Conservation (phyloP, 2,329 filamentous ascomycete species). For the Bipolaris bicolor region DNA sequence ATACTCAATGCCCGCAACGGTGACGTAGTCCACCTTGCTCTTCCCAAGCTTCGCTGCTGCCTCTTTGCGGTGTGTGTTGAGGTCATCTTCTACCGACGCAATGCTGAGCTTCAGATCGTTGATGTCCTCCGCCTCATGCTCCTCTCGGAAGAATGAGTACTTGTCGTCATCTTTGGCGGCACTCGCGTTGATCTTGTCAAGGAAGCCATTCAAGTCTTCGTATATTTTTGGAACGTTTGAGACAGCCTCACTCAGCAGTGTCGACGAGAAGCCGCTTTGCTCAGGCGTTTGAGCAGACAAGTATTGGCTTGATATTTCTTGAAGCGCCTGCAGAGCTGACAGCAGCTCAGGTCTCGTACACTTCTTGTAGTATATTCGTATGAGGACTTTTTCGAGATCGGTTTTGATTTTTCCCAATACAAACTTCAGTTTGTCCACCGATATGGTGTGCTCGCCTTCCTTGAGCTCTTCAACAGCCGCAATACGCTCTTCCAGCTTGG, state of each 20-base stretch:
- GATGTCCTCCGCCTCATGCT: slow-evolving; percentile 87
- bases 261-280: slow-evolving; percentile 75
- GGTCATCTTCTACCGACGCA: slow-evolving; percentile 86
- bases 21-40: slow-evolving; percentile 76
- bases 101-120: slow-evolving; percentile 91
- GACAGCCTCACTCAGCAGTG: slow-evolving; percentile 73
- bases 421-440: slow-evolving; percentile 74
- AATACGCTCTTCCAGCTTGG: slow-evolving; percentile 76
- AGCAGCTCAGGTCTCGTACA: slow-evolving; percentile 89
- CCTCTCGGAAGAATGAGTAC: slow-evolving; percentile 88
- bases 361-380: slow-evolving; percentile 97
- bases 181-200: slow-evolving; percentile 83
- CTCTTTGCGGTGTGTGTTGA: slow-evolving; percentile 74
- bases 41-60: slow-evolving; percentile 76
- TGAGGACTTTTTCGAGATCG: slow-evolving; percentile 90
- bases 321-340: slow-evolving; percentile 81
- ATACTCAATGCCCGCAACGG: slow-evolving; percentile 89
- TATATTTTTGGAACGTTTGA: slow-evolving; percentile 77
- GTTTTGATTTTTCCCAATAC: slow-evolving; percentile 74
- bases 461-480: slow-evolving; percentile 86
- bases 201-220: slow-evolving; percentile 72
- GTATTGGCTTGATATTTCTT: slow-evolving; percentile 80
- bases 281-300: slow-evolving; percentile 66
- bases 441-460: slow-evolving; percentile 67
- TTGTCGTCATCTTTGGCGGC: slow-evolving; percentile 89